Conservation (phyloP, 768 basidiomycete genomes). For the Collybia mongolica region DNA sequence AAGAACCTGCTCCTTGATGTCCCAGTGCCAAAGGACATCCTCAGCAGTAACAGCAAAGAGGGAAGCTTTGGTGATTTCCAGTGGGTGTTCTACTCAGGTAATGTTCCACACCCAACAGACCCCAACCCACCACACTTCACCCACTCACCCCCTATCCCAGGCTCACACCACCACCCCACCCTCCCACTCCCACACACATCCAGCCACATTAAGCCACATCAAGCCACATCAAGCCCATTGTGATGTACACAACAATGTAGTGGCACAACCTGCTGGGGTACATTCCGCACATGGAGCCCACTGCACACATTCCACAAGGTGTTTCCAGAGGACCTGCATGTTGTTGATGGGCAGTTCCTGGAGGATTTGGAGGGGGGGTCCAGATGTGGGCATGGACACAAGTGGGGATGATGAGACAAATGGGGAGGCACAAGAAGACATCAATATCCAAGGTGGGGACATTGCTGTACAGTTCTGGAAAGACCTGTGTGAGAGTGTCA, state of each 20-base stretch:
- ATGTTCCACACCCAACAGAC: not conserved
- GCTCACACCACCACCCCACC: conserved; percentile 12
- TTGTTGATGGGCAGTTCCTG: conserved; percentile 33
- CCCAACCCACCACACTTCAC: no score
- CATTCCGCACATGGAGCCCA: conserved; percentile 68
- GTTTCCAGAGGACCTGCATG: conserved; percentile 53
- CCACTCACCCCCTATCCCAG: not conserved
- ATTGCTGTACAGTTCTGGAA: conserved; percentile 67
- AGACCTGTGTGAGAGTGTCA: conserved; percentile 40
- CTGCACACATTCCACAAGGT: conserved; percentile 65
- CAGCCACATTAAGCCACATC: no score
- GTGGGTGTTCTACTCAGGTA: conserved; percentile 61
- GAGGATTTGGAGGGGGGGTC: conserved; percentile 32
- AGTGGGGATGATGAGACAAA: conserved; percentile 3
- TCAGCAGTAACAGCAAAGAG: conserved; percentile 22
- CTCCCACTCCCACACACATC: no score
- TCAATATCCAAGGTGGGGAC: conserved; percentile 48
- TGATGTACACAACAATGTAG: conserved; percentile 57
- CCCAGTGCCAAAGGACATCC: conserved; percentile 43
- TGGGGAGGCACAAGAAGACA: conserved; percentile 19
- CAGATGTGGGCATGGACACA: no score
- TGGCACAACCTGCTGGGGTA: conserved; percentile 70
- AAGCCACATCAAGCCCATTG: conserved; percentile 38
- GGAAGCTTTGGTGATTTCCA: conserved; percentile 40
- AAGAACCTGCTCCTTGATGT: conserved; percentile 69